Evolutionary conservation across 306 rosid genomes (phyloP).

Genomic region (Vigna mungo): DNA sequence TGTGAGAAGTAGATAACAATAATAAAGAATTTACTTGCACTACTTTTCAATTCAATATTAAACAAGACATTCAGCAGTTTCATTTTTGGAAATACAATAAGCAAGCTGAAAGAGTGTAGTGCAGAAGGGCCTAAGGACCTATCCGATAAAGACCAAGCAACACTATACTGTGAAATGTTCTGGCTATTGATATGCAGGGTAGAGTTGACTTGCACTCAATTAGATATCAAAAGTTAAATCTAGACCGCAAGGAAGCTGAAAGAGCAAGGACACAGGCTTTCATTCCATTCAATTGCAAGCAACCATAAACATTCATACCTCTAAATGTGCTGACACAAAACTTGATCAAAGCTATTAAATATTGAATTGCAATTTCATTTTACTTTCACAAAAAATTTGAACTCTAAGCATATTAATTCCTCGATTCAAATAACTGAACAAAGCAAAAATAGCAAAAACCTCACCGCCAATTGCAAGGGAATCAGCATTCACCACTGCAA

Average conservation of each 20-base stretch:
- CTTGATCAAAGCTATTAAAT: too few relatives aligned
- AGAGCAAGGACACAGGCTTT: too few relatives aligned
- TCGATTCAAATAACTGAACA: too few relatives aligned
- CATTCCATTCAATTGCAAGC: too few relatives aligned
- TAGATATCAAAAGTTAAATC: background rate
- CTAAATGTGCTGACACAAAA: too few relatives aligned
- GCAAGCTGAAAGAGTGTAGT: background rate
- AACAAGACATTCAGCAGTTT: slow-evolving; percentile 6
- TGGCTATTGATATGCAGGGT: background rate
- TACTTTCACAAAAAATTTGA: slow-evolving; percentile 4
- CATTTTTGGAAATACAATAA: background rate
- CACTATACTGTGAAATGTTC: background rate
- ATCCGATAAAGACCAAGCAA: background rate
- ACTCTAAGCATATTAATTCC: background rate
- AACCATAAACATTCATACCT: too few relatives aligned
- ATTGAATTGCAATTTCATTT: too few relatives aligned
- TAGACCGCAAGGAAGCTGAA: background rate
- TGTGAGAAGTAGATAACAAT: too few relatives aligned
- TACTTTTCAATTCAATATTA: background rate
- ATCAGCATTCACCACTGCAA: slow-evolving; percentile 51
- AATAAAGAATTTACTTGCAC: background rate
- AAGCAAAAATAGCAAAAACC: background rate
- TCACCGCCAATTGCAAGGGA: slow-evolving; percentile 54
- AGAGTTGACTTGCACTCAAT: background rate
- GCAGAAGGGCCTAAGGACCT: background rate